Evolutionary conservation across 768 basidiomycete species (phyloP).

Genomic region (Trametes cubensis): DNA sequence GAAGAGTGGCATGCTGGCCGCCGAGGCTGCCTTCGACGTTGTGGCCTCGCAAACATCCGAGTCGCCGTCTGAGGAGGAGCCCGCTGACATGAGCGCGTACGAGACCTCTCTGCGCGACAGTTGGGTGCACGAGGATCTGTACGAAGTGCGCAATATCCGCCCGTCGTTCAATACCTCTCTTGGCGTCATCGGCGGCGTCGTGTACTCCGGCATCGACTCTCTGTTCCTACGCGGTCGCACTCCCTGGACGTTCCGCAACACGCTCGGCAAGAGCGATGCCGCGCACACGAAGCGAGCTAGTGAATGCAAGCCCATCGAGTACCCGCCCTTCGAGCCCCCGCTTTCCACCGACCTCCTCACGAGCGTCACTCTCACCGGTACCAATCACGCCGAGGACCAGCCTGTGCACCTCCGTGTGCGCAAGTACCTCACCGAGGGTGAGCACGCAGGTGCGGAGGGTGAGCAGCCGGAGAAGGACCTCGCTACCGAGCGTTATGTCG

Average conservation of each 20-base stretch:
- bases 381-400: slow-evolving; percentile 97
- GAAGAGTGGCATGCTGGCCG: slow-evolving; percentile 98
- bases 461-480: slow-evolving; percentile 27
- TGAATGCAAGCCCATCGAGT: slow-evolving; percentile 73
- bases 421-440: slow-evolving; percentile 33
- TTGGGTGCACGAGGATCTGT: slow-evolving; percentile 85
- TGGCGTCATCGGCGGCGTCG: slow-evolving; percentile 85
- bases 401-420: slow-evolving; percentile 84
- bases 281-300: slow-evolving; percentile 69
- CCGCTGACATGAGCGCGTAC: slow-evolving; percentile 73
- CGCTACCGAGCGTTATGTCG: slow-evolving; percentile 35
- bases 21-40: slow-evolving; percentile 78
- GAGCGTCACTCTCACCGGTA: slow-evolving; percentile 85
- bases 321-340: slow-evolving; percentile 86
- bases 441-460: slow-evolving; percentile 32
- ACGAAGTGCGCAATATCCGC: slow-evolving; percentile 89
- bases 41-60: slow-evolving; percentile 42
- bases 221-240: slow-evolving; percentile 81
- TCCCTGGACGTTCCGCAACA: slow-evolving; percentile 91
- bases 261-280: slow-evolving; percentile 56
- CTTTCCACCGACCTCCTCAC: slow-evolving; percentile 94
- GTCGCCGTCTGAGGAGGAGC: slow-evolving; percentile 18
- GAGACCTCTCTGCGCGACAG: slow-evolving; percentile 68
- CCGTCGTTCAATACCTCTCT: slow-evolving; percentile 83
- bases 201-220: slow-evolving; percentile 88